Conservation (phyloP, 768 basidiomycete genomes). For the Kwoniella sp. region DNA sequence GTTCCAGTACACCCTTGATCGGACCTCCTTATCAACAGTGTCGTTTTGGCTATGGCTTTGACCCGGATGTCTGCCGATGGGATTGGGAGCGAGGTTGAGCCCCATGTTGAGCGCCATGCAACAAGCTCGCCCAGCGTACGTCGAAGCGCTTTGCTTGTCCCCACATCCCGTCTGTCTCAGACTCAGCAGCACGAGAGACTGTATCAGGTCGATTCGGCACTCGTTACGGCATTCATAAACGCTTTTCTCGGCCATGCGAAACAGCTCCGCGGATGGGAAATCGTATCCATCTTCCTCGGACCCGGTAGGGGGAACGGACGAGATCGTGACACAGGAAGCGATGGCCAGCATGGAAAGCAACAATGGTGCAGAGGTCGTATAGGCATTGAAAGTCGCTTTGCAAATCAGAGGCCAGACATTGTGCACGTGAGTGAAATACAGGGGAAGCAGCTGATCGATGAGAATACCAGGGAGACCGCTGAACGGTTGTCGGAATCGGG, state of each 20-base stretch:
- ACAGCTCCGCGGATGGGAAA: constrained; percentile 27
- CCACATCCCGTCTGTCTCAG: constrained; percentile 46
- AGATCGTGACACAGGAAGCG: constrained; percentile 33
- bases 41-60: not conserved
- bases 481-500: constrained; percentile 2
- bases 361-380: constrained; percentile 28
- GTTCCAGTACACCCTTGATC: constrained; percentile 45
- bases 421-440: constrained; percentile 50
- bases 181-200: constrained; percentile 41
- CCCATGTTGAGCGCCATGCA: constrained; percentile 42
- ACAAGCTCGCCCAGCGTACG: constrained; percentile 37
- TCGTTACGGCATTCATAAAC: constrained; percentile 22
- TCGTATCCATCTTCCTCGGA: constrained; percentile 4
- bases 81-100: constrained; percentile 29
- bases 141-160: constrained; percentile 38
- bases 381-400: constrained; percentile 46
- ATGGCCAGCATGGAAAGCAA: constrained; percentile 43
- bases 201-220: constrained; percentile 33
- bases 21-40: constrained; percentile 18
- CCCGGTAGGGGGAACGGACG: not conserved
- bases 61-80: not conserved
- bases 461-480: constrained; percentile 18
- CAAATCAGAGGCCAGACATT: constrained; percentile 50
- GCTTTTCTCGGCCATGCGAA: constrained; percentile 30
- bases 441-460: constrained; percentile 37